Percentiles rank a stretch among this genome's conserved stretches.
Evolutionary conservation across 169 alveolate genomes (phyloP).

Genomic region (Plasmodium malariae): DNA sequence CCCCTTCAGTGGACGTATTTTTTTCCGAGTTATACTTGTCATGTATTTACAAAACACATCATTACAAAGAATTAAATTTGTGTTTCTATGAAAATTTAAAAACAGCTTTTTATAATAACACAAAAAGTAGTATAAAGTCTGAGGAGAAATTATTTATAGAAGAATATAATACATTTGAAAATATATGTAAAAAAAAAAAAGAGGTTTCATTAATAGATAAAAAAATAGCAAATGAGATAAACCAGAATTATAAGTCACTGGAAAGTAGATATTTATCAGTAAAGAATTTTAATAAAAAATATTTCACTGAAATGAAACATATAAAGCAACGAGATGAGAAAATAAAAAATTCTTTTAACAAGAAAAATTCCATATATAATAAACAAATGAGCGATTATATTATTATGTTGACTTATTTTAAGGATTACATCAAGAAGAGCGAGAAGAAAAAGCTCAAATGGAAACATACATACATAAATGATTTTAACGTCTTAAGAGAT

Average conservation of each 20-base stretch:
- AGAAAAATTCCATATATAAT: neutral
- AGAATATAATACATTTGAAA: constrained; percentile 42
- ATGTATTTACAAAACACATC: neutral
- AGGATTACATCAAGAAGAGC: neutral
- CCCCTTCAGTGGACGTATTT: neutral
- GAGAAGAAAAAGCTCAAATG: neutral
- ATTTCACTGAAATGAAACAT: constrained; percentile 11
- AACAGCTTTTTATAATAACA: neutral
- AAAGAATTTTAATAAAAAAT: constrained; percentile 16
- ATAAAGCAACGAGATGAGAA: constrained; percentile 9
- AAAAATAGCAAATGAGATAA: constrained; percentile 33
- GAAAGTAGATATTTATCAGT: neutral
- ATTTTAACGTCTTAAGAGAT: constrained; percentile 23
- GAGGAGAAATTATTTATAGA: constrained; percentile 24
- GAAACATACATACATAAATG: neutral
- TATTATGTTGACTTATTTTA: neutral
- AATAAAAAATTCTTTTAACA: constrained; percentile 8
- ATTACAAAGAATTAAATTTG: constrained; percentile 9
- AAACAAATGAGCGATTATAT: neutral
- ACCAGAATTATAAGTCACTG: neutral
- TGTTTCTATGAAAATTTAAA: neutral
- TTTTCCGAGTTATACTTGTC: constrained; percentile 35
- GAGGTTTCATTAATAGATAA: constrained; percentile 1
- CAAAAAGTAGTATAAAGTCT: neutral
- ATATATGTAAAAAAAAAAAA: constrained; percentile 49